phyloP scores from a whole-genome alignment of 2,329 filamentous ascomycete genomes.

The Alternaria tenuissima region DNA sequence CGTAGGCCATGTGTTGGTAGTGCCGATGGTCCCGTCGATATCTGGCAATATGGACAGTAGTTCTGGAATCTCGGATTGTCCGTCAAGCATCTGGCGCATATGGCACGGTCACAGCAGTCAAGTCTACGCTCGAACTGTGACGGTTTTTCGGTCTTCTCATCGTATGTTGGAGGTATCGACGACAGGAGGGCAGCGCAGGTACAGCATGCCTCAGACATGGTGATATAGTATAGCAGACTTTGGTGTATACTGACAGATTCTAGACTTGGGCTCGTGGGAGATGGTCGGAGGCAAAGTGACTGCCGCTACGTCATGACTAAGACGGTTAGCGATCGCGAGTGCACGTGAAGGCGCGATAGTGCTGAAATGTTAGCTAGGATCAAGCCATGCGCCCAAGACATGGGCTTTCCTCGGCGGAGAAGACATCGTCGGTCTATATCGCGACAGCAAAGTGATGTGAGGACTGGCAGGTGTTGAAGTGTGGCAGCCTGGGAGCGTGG shows the following conservation, averaged over 20 bases:
- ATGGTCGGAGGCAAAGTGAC: conserved; percentile 23
- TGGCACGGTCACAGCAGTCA: conserved; percentile 73
- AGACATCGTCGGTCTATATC: not conserved
- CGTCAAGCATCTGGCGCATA: conserved; percentile 75
- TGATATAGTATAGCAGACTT: not conserved
- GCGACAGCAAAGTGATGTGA: not conserved
- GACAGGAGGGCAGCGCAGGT: conserved; percentile 72
- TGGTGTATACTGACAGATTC: not conserved
- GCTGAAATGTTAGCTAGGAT: not conserved
- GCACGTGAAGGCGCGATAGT: conserved; percentile 31
- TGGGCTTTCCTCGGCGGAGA: no score
- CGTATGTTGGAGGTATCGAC: conserved; percentile 60
- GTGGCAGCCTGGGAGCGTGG: conserved; percentile 6
- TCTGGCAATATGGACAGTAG: conserved; percentile 79
- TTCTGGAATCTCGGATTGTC: conserved; percentile 73
- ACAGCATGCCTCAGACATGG: conserved; percentile 65
- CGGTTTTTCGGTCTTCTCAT: conserved; percentile 68
- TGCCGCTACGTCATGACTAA: conserved; percentile 47
- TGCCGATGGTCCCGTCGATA: conserved; percentile 67
- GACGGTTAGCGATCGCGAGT: conserved; percentile 29
- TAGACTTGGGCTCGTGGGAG: conserved; percentile 6
- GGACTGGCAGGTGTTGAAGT: conserved; percentile 1
- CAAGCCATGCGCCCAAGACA: not conserved
- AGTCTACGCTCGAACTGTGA: conserved; percentile 67
- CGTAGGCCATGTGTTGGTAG: conserved; percentile 68